These are phyloP conservation scores for Colletotrichum sojae DNA, from an alignment of 2,329 filamentous ascomycete genomes.

Conservation along the genomic window DNA sequence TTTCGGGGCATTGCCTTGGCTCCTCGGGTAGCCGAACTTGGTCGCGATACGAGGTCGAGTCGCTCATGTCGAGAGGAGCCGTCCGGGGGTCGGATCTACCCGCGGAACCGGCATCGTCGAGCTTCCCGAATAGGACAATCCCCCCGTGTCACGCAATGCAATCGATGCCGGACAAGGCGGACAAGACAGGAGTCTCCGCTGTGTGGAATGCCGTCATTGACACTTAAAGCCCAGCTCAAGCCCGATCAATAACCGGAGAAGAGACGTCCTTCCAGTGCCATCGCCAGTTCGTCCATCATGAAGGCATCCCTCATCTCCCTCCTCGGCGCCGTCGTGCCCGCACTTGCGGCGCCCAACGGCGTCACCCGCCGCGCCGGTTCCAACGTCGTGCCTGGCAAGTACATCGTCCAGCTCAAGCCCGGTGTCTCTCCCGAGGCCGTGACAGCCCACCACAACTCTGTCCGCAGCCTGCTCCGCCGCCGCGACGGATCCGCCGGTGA, in stretches of 20 bases:
- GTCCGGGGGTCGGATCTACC: slow-evolving; percentile 36
- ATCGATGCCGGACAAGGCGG: background rate
- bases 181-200: slow-evolving; percentile 22
- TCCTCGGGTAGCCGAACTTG: background rate
- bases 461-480: slow-evolving; percentile 51
- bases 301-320: slow-evolving; percentile 24
- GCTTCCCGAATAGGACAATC: slow-evolving; percentile 31
- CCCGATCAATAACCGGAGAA: background rate
- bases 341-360: slow-evolving; percentile 26
- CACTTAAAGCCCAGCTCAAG: slow-evolving; percentile 2
- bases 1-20: slow-evolving; percentile 32
- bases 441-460: slow-evolving; percentile 47
- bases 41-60: slow-evolving; percentile 11
- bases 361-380: slow-evolving; percentile 8
- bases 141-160: slow-evolving; percentile 33
- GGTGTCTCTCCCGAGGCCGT: slow-evolving; percentile 47
- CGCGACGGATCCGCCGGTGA: slow-evolving; percentile 49
- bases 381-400: slow-evolving; percentile 54
- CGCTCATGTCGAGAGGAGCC: background rate
- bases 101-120: slow-evolving; percentile 24
- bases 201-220: background rate
- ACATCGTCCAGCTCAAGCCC: slow-evolving; percentile 62
- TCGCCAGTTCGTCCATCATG: slow-evolving; percentile 19
- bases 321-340: slow-evolving; percentile 22
- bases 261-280: background rate